Conservation (phyloP, 2,329 filamentous ascomycete genomes). For the Clarireedia monteithiana region DNA sequence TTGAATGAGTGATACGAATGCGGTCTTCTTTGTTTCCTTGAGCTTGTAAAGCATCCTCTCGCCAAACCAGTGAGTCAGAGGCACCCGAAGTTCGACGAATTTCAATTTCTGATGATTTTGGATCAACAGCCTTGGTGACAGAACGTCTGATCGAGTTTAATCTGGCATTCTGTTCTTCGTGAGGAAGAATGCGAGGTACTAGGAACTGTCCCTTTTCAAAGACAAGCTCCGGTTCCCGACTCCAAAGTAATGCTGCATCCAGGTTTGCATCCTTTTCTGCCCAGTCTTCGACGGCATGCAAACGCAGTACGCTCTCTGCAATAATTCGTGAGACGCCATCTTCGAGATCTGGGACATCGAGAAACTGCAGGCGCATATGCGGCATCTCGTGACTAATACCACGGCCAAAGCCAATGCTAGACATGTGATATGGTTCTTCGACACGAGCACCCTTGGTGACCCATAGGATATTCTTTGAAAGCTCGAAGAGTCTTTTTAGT, state of each 20-base stretch:
- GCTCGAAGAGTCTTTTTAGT: conserved; percentile 16
- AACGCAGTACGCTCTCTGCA: conserved; percentile 12
- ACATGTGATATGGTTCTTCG: conserved; percentile 13
- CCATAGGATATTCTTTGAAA: conserved; percentile 15
- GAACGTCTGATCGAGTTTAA: background rate
- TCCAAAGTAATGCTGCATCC: conserved; percentile 9
- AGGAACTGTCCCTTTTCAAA: background rate
- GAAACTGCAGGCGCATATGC: conserved; percentile 10
- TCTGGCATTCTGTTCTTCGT: background rate
- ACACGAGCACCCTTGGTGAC: conserved; percentile 9
- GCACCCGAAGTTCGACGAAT: too few relatives aligned
- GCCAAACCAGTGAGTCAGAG: too few relatives aligned
- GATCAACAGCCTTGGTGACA: background rate
- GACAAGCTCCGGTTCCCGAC: conserved; percentile 15
- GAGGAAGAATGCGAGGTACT: background rate
- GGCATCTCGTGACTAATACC: conserved; percentile 10
- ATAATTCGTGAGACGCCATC: background rate
- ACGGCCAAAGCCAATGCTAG: conserved; percentile 13
- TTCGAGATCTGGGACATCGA: conserved; percentile 12
- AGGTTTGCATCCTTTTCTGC: background rate
- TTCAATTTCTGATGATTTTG: background rate
- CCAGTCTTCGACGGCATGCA: background rate
- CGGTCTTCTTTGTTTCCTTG: background rate
- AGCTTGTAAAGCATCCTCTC: too few relatives aligned
- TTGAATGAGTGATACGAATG: background rate